phyloP scores from a whole-genome alignment of 2,329 filamentous ascomycete genomes.

The Xylariomycetidae sp. region DNA sequence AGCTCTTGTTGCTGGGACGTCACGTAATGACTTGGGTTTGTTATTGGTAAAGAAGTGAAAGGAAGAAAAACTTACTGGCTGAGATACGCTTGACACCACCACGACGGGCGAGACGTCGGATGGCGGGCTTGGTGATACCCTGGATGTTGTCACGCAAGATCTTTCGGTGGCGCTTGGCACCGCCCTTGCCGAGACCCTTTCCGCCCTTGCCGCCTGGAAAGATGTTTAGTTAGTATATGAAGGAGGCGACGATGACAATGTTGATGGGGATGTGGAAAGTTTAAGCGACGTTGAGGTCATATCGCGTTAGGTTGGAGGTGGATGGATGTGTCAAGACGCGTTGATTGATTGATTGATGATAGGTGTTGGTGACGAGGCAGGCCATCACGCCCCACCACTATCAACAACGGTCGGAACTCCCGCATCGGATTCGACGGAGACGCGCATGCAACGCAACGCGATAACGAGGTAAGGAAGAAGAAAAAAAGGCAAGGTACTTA shows the following conservation, averaged over 20 bases:
- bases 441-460: too few species aligned
- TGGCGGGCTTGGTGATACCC: slow-evolving; percentile 98
- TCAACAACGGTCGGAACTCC: slow-evolving; percentile 4
- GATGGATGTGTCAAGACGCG: slow-evolving; percentile 27
- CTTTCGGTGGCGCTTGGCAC: slow-evolving; percentile 98
- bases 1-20: too few species aligned
- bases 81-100: slow-evolving; percentile 99
- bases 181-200: slow-evolving; percentile 96
- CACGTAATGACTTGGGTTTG: too few species aligned
- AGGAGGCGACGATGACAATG: slow-evolving; percentile 2
- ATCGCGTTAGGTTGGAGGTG: slow-evolving; percentile 11
- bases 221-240: slow-evolving; percentile 39
- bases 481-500: slow-evolving; percentile 43
- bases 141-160: slow-evolving; percentile 99
- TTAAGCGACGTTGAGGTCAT: too few species aligned
- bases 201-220: slow-evolving; percentile 82
- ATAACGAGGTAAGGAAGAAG: slow-evolving; percentile 9
- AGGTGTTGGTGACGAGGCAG: slow-evolving; percentile 5
- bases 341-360: too few species aligned
- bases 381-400: slow-evolving; percentile 20
- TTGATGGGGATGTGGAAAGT: slow-evolving; percentile 3
- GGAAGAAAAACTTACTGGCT: slow-evolving; percentile 61
- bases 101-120: slow-evolving; percentile 97
- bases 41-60: slow-evolving; percentile 4
- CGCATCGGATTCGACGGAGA: too few species aligned